Conservation (phyloP, 78 protist species). For the Mastigamoeba balamuthi region DNA sequence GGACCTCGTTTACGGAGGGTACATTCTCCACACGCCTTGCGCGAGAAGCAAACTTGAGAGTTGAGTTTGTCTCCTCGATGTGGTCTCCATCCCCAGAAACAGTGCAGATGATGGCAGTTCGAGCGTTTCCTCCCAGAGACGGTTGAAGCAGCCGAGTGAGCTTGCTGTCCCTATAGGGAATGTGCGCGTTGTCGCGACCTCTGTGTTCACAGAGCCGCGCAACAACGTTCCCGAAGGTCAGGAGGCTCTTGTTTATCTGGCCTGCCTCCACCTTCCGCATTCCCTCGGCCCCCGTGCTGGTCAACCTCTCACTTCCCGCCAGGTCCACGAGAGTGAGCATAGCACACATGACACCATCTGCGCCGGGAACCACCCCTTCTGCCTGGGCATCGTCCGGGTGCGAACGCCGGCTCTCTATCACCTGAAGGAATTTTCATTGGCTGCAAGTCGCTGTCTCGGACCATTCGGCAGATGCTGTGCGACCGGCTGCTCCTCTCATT, state of each 20-base stretch:
- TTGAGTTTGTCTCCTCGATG: constrained; percentile 36
- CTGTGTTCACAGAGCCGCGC: constrained; percentile 19
- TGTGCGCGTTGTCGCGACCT: not conserved
- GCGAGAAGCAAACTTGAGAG: constrained; percentile 71
- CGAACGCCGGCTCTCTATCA: not conserved
- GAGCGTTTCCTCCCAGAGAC: constrained; percentile 68
- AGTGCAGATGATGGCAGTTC: constrained; percentile 54
- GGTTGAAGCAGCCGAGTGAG: constrained; percentile 62
- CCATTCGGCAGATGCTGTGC: constrained; percentile 75
- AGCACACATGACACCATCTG: not conserved
- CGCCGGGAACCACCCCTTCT: not conserved
- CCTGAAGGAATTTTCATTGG: not conserved
- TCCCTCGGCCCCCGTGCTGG: constrained; percentile 67
- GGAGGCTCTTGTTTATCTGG: constrained; percentile 63
- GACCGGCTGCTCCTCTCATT: constrained; percentile 70
- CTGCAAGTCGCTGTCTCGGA: constrained; percentile 28
- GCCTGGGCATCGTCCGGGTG: not conserved
- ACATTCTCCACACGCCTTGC: constrained; percentile 65
- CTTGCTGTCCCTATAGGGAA: constrained; percentile 68
- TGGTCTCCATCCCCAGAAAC: constrained; percentile 44
- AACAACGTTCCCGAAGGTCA: constrained; percentile 67
- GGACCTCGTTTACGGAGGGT: constrained; percentile 59
- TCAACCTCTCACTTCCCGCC: constrained; percentile 71
- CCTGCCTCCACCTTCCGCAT: constrained; percentile 63
- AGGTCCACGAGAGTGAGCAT: constrained; percentile 69